Conservation (phyloP, 805 yeast genomes). For the Ogataea haglerorum region DNA sequence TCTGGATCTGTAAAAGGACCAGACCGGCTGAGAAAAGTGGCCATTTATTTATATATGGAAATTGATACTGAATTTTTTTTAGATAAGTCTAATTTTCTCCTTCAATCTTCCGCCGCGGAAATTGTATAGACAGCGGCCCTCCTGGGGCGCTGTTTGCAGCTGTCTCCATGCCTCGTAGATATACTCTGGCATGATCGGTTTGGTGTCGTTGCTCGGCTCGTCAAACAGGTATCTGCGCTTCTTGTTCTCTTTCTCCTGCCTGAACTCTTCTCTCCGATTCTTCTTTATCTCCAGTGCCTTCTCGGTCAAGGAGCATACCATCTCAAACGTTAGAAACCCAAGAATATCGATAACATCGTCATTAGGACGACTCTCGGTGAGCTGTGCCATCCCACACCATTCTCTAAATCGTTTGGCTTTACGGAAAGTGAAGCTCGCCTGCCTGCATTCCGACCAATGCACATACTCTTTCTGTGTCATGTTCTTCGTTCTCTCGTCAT, state of each 20-base stretch:
- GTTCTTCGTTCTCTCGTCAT: slow-evolving; percentile 87
- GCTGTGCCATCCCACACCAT: slow-evolving; percentile 85
- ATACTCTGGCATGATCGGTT: slow-evolving; percentile 76
- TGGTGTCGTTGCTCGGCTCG: slow-evolving; percentile 80
- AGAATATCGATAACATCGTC: slow-evolving; percentile 96
- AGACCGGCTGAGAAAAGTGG: slow-evolving; percentile 8
- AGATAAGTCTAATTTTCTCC: slow-evolving; percentile 46
- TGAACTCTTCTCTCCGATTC: slow-evolving; percentile 7
- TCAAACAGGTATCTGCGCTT: slow-evolving; percentile 68
- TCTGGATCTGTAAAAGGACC: slow-evolving; percentile 35
- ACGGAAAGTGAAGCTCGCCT: slow-evolving; percentile 92
- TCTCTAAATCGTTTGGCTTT: slow-evolving; percentile 93
- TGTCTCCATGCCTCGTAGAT: slow-evolving; percentile 88
- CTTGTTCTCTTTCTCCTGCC: slow-evolving; percentile 32
- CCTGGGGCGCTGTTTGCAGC: slow-evolving; percentile 55
- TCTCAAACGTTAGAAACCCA: slow-evolving; percentile 94
- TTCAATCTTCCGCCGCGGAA: slow-evolving; percentile 67
- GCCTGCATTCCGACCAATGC: slow-evolving; percentile 98
- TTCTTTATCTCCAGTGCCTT: slow-evolving; percentile 76
- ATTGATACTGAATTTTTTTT: not conserved
- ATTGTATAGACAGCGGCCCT: slow-evolving; percentile 61
- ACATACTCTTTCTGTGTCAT: slow-evolving; percentile 98
- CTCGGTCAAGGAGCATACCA: slow-evolving; percentile 92
- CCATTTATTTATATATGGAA: not conserved
- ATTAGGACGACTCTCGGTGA: slow-evolving; percentile 87